phyloP scores from a whole-genome alignment of 2,329 filamentous ascomycete species.

The Ophiostoma pallidulum region DNA sequence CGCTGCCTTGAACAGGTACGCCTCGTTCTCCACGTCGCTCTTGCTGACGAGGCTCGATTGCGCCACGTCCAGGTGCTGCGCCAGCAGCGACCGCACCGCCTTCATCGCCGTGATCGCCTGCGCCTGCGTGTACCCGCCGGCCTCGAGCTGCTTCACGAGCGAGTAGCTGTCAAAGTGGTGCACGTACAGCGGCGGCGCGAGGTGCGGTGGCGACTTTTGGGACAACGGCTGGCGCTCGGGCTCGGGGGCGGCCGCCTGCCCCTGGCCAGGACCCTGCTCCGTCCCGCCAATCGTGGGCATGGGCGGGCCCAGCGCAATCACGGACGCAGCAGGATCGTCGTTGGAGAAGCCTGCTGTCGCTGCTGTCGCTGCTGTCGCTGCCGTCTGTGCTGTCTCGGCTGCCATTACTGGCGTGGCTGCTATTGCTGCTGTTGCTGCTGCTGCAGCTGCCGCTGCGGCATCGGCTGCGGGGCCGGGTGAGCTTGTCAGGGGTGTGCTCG shows the following conservation, averaged over 20 bases:
- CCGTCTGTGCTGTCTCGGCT: background rate
- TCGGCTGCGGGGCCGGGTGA: background rate
- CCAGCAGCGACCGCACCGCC: constrained; percentile 67
- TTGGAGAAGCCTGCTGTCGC: background rate
- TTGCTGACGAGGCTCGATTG: constrained; percentile 76
- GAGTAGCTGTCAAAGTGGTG: constrained; percentile 96
- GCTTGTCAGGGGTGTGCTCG: background rate
- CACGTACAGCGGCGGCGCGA: constrained; percentile 68
- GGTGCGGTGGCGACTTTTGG: constrained; percentile 47
- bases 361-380: too few species aligned
- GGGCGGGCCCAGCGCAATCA: constrained; percentile 18
- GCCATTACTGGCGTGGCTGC: constrained; percentile 1
- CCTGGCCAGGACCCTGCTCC: too few species aligned
- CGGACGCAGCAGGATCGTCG: constrained; percentile 6
- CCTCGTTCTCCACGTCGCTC: constrained; percentile 88
- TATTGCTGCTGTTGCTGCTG: background rate
- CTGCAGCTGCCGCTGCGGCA: background rate
- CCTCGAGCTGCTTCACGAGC: constrained; percentile 69
- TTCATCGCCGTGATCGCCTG: constrained; percentile 90
- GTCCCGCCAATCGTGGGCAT: constrained; percentile 7
- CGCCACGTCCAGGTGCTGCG: constrained; percentile 71
- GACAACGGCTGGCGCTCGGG: constrained; percentile 19
- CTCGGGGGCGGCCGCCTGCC: background rate
- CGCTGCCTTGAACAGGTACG: constrained; percentile 87
- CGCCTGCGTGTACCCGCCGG: constrained; percentile 58